Evolutionary conservation across 176 grass and related monocot genomes (phyloP), one percentile per base, ranked within the genome.

Genomic region (Triticum turgidum): DNA sequence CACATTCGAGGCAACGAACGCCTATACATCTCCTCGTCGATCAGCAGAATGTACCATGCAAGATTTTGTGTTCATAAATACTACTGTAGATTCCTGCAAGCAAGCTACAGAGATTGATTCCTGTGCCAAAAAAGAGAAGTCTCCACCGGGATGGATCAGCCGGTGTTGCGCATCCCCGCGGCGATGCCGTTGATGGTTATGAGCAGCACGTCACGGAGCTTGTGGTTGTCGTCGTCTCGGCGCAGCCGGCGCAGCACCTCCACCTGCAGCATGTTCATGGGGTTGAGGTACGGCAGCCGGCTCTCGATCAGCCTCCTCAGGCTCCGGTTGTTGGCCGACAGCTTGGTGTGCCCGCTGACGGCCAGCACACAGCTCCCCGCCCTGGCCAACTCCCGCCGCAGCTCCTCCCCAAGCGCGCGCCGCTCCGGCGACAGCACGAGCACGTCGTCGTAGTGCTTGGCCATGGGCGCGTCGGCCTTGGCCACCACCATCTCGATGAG

Each of bases 401-500:
- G 73, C 61, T 80, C 73, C 0, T 32, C 78, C 1, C 96, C 93
- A 1, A 95, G 59, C 4, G 58, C 86, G 4, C 79, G 87, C n/a
- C 89, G 27, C 8, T 73, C 79, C 37, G 82, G 59, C 0, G 62
- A 76, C 51, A 61, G 61, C 61, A 98, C 93, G 22, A 98, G 88
- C 84, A 89, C 39, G 41, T 94, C 91, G n/a, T 95, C 96, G 22
- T 95, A 98, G 51, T 91, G 93, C 82, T 86, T 87, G 2, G 93
- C 87, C 52, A 94, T 91, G 38, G 85, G 47, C 63, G 92, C 83
- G 82, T 98, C 93, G 11, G 96, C 96, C 63, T 98, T 98, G 0
- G 96, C 96, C 77, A 93, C 63, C 68, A 98, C 93, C 96, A 98
- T 98, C 85, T 98, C 96, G 56, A 98, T 98, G 17, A 98, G 84